Conservation (phyloP, 2,329 filamentous ascomycete species). For the Venturia effusa region DNA sequence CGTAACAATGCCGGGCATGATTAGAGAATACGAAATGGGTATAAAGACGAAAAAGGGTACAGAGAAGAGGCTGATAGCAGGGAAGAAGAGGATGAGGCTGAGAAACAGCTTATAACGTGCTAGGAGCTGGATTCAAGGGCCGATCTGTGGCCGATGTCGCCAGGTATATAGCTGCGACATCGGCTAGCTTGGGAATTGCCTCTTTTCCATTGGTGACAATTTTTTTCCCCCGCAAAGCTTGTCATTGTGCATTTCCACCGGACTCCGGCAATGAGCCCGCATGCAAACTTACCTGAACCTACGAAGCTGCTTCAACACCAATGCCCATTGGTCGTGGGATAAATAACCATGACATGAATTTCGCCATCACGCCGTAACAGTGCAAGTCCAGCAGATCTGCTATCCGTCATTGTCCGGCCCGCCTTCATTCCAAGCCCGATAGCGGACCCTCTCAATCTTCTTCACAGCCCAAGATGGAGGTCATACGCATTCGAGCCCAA, state of each 20-base stretch:
- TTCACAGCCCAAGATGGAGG: too few relatives aligned
- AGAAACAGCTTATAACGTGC: not conserved
- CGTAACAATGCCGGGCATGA: conserved; percentile 64
- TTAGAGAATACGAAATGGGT: not conserved
- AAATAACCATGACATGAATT: too few relatives aligned
- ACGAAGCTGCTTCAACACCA: not conserved
- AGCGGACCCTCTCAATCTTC: too few relatives aligned
- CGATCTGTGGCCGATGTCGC: not conserved
- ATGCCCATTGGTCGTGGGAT: not conserved
- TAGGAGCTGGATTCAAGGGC: too few relatives aligned
- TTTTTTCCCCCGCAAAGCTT: not conserved
- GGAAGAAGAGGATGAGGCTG: not conserved
- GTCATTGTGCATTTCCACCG: not conserved
- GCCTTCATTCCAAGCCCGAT: not conserved
- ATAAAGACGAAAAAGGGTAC: not conserved
- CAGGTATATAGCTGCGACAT: not conserved
- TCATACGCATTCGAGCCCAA: too few relatives aligned
- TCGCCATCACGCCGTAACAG: too few relatives aligned
- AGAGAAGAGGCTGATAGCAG: not conserved
- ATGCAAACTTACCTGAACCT: not conserved
- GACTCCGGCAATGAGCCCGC: not conserved
- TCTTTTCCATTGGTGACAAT: not conserved
- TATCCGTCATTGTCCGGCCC: not conserved
- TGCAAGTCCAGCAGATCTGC: not conserved
- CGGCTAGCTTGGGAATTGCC: not conserved